phyloP scores from a whole-genome alignment of 1,139 yeast species.

The Scheffersomyces parashehatae region DNA sequence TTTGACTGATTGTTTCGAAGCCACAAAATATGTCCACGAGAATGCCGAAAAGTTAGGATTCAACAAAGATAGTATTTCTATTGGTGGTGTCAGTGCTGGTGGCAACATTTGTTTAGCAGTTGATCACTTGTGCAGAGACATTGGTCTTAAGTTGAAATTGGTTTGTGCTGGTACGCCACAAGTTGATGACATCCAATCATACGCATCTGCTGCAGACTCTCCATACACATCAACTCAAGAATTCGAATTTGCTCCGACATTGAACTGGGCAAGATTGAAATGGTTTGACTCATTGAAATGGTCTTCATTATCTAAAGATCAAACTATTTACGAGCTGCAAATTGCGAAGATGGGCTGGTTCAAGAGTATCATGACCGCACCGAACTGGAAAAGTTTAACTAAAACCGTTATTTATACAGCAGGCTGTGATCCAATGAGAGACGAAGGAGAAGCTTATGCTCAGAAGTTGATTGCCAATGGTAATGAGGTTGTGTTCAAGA shows the following conservation, averaged over 20 bases:
- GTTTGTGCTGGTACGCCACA: constrained; percentile 34
- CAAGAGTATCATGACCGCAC: constrained; percentile 17
- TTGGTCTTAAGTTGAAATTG: constrained; percentile 17
- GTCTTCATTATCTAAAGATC: constrained; percentile 15
- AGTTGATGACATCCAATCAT: constrained; percentile 18
- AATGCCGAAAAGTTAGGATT: constrained; percentile 7
- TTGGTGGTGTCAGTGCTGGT: constrained; percentile 27
- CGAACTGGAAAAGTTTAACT: constrained; percentile 18
- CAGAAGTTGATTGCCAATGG: constrained; percentile 20
- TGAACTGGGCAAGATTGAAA: constrained; percentile 27
- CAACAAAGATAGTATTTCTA: constrained; percentile 14
- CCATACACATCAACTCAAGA: constrained; percentile 19
- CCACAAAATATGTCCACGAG: constrained; percentile 16
- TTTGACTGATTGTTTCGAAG: constrained; percentile 20
- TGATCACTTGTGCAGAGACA: constrained; percentile 20
- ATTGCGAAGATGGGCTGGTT: constrained; percentile 20
- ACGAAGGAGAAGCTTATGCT: constrained; percentile 31
- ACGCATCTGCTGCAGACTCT: constrained; percentile 18
- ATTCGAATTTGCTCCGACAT: constrained; percentile 24
- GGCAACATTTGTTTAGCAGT: constrained; percentile 20
- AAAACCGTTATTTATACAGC: constrained; percentile 27
- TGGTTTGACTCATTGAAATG: constrained; percentile 27
- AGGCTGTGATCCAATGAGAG: constrained; percentile 27
- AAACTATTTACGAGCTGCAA: constrained; percentile 7
- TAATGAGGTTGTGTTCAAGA: constrained; percentile 17